Conservation (phyloP, 495 filamentous ascomycete genomes). For the Aspergillus biplanus region DNA sequence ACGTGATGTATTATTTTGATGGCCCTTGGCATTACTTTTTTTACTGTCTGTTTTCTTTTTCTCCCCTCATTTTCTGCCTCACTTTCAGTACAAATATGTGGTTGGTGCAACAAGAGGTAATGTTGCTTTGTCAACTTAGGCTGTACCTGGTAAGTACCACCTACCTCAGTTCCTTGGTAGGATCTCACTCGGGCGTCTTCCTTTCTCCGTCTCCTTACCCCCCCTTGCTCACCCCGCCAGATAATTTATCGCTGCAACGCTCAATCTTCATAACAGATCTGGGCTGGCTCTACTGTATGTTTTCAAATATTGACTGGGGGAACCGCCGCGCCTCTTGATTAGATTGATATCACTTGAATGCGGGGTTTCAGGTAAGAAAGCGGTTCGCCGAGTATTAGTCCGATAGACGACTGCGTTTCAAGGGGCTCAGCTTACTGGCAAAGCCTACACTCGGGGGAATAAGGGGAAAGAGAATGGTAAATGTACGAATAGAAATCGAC, state of each 20-base stretch:
- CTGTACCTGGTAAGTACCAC: background rate
- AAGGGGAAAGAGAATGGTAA: too few species aligned
- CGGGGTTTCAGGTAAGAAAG: too few species aligned
- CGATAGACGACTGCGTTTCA: too few species aligned
- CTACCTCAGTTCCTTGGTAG: background rate
- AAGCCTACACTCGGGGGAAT: too few species aligned
- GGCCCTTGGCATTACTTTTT: background rate
- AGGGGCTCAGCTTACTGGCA: too few species aligned
- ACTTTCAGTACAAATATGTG: background rate
- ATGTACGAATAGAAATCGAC: background rate
- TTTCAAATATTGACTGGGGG: too few species aligned
- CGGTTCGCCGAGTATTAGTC: too few species aligned
- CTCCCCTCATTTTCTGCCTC: background rate
- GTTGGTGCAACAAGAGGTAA: slow-evolving; percentile 1
- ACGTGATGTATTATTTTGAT: slow-evolving; percentile 26
- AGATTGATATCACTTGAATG: too few species aligned
- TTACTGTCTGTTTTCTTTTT: background rate
- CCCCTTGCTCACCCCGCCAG: background rate
- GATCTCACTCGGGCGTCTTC: background rate
- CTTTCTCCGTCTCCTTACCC: background rate
- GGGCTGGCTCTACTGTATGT: background rate
- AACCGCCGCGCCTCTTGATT: too few species aligned
- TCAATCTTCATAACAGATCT: background rate
- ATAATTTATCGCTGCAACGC: background rate
- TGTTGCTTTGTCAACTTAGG: background rate